These are phyloP conservation scores for Musa balbisiana DNA, from an alignment of 202 grass and related monocot species.

Conservation along the genomic window DNA sequence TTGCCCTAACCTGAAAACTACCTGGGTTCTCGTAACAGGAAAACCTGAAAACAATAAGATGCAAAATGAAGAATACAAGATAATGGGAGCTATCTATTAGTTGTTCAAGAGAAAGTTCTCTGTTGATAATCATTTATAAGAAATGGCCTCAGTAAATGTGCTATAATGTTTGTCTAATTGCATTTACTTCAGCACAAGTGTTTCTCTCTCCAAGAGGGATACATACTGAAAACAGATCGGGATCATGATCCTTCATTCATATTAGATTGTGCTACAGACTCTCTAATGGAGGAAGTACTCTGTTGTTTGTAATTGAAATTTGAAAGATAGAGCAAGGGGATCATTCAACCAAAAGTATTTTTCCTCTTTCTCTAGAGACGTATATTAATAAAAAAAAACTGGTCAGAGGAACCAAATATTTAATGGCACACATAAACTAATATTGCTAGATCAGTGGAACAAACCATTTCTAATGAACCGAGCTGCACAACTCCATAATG, in stretches of 20 bases:
- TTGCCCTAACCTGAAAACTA: neutral
- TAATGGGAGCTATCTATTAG: neutral
- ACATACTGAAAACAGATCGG: neutral
- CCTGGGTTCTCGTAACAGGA: neutral
- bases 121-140: no score
- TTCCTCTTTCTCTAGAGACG: neutral
- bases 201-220: no score
- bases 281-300: neutral
- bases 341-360: no score
- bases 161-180: no score
- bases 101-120: no score
- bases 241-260: neutral
- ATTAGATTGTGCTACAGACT: neutral
- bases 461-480: constrained; percentile 59
- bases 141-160: no score
- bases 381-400: neutral
- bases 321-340: no score
- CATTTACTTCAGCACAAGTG: no score
- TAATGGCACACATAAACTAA: neutral
- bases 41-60: neutral
- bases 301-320: neutral
- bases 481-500: constrained; percentile 58
- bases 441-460: neutral
- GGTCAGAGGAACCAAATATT: neutral
- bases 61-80: neutral